Evolutionary conservation across 2,329 filamentous ascomycete species (phyloP), one percentile per base, ranked within the genome.

Genomic region (Calonectria multiphialidica): DNA sequence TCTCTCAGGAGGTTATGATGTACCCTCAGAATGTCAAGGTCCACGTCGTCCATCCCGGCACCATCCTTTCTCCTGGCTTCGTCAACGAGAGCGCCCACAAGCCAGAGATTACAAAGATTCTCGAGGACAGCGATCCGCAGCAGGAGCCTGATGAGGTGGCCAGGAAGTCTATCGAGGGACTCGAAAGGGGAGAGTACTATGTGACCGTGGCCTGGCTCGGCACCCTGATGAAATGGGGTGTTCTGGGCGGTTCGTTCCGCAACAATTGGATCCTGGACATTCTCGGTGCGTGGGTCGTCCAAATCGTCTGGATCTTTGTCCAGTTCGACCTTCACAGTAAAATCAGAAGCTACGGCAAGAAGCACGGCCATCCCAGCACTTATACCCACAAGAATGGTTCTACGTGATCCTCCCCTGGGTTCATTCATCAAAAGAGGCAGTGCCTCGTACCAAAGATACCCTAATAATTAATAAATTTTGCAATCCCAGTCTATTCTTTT

Each of bases 11-110:
- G 84, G 86, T 97, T 50, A 88, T 95, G 78, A 87, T 98, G 64
- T 99, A 98, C 86, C 95, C 96, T 53, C 93, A 93, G 66, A 90
- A 93, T 50, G 92, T 98, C 66, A 91, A 93, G 77, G 88, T 98
- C 23, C 95, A 98, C 80, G 90, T 95, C 49, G 91, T 98, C 15
- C 94, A 92, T 78, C 97, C 97, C 0, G 96, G 94, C 66, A 95
- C 93, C 3, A 98, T 99, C 75, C 87, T 91, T 16, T 93, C 90
- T 7, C 92, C 95, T 0, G 95, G 96, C 0, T 89, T 93, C 64
- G 92, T 93, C 72, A 87, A 90, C 21, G 96, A 98, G 85, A 93
- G 97, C 79, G 83, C 86, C 78, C 90, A 90, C 33, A 98, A 98
- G 84, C 96, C 96, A 9, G 90, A 89, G 6, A 88, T 98, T 62